Evolutionary conservation across 495 filamentous ascomycete genomes (phyloP).

Genomic region (Clavariopsis aquatica): DNA sequence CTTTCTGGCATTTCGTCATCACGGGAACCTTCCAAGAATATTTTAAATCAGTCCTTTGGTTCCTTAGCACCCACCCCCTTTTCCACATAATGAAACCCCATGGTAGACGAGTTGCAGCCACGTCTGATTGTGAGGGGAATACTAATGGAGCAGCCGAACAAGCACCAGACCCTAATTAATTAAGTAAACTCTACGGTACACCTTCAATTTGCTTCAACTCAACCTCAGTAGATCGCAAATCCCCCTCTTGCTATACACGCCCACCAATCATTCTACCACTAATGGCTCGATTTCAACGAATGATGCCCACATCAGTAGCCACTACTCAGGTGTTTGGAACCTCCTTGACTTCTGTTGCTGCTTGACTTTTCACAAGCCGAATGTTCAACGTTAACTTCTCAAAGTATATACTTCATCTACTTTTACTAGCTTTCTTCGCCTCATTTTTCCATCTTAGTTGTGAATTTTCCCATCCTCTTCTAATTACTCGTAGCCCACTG

Average conservation of each 20-base stretch:
- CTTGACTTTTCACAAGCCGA: not conserved
- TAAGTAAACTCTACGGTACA: not conserved
- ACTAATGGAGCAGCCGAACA: not conserved
- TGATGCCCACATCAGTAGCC: not conserved
- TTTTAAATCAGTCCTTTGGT: not conserved
- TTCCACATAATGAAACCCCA: not conserved
- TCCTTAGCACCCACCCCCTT: not conserved
- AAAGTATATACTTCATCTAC: not conserved
- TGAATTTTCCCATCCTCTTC: too few relatives aligned
- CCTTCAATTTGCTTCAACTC: not conserved
- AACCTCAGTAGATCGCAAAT: not conserved
- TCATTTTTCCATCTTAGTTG: not conserved
- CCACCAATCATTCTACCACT: not conserved
- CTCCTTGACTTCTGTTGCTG: not conserved
- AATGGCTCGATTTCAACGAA: not conserved
- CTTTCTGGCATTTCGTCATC: too few relatives aligned
- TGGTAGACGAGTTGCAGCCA: not conserved
- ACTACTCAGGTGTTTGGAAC: not conserved
- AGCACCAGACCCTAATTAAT: not conserved
- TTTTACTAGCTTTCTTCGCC: not conserved
- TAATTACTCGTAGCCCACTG: too few relatives aligned
- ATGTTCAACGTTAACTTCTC: not conserved
- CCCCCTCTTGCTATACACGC: not conserved
- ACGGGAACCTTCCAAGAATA: too few relatives aligned
- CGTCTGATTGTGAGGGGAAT: not conserved